Conservation (phyloP, 306 rosid genomes). For the Rosa rugosa region DNA sequence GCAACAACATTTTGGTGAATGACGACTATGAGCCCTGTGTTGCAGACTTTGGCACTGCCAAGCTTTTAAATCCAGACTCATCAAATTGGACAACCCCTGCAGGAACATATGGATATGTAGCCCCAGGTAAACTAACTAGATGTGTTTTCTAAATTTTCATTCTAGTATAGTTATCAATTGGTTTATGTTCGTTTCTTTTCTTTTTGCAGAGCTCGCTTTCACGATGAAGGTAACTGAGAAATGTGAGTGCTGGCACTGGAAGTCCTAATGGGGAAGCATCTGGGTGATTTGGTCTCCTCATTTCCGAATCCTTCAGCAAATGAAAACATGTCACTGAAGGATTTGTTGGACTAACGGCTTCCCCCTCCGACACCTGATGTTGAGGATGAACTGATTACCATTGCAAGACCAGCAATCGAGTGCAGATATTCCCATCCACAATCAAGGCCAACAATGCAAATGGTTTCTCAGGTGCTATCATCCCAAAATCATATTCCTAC, state of each 20-base stretch:
- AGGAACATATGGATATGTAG: constrained; percentile 31
- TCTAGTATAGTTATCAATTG: neutral
- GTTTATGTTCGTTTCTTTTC: neutral
- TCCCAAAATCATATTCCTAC: neutral
- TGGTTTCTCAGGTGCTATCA: neutral
- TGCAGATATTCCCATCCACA: constrained; percentile 15
- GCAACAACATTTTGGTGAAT: no score
- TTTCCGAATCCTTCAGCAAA: neutral
- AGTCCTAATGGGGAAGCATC: constrained; percentile 22
- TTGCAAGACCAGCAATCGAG: neutral
- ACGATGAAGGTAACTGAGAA: constrained; percentile 24
- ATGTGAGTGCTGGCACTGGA: constrained; percentile 22
- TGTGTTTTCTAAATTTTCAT: neutral
- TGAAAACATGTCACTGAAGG: neutral
- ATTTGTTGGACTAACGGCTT: constrained; percentile 22
- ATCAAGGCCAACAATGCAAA: constrained; percentile 24
- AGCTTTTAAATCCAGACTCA: constrained; percentile 26
- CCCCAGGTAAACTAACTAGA: constrained; percentile 23
- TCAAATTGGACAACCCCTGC: constrained; percentile 29
- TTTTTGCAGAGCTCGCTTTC: constrained; percentile 29
- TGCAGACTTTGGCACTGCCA: constrained; percentile 34
- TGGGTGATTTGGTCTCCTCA: constrained; percentile 21
- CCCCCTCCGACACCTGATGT: constrained; percentile 1
- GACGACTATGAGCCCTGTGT: constrained; percentile 20
- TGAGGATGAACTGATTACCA: constrained; percentile 11